These are phyloP conservation scores for Boletus patriciae DNA, from an alignment of 768 basidiomycete genomes.

Conservation along the genomic window DNA sequence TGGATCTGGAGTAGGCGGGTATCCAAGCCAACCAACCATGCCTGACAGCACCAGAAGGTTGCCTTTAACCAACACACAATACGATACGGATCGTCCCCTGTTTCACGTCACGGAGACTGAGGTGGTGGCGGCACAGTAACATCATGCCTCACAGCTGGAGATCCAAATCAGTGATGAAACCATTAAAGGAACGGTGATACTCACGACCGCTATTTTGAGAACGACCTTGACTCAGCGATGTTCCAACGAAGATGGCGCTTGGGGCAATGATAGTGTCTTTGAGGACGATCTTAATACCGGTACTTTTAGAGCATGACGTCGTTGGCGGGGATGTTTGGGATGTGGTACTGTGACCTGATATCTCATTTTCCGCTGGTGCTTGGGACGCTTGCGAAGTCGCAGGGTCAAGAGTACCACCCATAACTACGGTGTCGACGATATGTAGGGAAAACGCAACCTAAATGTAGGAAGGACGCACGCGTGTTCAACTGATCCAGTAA, in stretches of 20 bases:
- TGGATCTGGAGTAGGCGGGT: not conserved
- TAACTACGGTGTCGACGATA: not conserved
- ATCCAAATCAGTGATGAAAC: not conserved
- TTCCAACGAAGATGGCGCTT: not conserved
- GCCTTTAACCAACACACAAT: not conserved
- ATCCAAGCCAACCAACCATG: not conserved
- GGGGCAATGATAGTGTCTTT: not conserved
- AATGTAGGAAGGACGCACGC: too few species aligned
- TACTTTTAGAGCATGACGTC: not conserved
- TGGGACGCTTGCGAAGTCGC: not conserved
- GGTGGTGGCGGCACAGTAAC: not conserved
- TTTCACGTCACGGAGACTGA: not conserved
- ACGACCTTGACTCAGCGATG: not conserved
- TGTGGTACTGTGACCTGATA: not conserved
- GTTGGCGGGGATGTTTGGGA: not conserved
- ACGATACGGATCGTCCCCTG: not conserved
- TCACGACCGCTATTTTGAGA: not conserved
- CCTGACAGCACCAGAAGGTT: not conserved
- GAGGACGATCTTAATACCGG: not conserved
- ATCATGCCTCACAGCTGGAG: not conserved
- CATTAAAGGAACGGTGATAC: not conserved
- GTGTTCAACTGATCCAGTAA: not conserved
- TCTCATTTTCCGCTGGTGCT: not conserved
- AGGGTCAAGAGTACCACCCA: not conserved
- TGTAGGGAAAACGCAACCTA: not conserved